Conservation (phyloP, 306 rosid species). For the Sindora glabra region DNA sequence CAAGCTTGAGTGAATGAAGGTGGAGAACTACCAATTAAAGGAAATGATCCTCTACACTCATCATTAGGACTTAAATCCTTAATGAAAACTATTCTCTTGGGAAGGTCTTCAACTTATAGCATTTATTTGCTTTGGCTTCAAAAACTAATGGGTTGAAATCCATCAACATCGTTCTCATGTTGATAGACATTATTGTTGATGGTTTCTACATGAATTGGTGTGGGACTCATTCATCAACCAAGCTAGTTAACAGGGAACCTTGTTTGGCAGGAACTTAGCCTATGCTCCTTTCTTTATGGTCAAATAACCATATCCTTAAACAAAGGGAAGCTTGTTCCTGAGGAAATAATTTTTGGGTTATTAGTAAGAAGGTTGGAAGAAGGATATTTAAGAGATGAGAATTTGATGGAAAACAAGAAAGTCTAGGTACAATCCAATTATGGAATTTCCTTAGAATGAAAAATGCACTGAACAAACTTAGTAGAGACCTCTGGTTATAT, state of each 20-base stretch:
- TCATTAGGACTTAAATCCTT: no score
- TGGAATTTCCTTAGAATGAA: constrained; percentile 20
- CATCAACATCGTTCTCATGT: no score
- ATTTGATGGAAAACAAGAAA: constrained; percentile 33
- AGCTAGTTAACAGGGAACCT: constrained; percentile 75
- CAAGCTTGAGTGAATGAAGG: no score
- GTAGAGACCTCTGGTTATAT: constrained; percentile 73
- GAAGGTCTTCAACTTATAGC: no score
- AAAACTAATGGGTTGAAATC: no score
- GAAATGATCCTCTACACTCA: no score
- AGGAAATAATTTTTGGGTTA: constrained; percentile 63
- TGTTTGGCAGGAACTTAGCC: constrained; percentile 81
- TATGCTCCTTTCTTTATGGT: constrained; percentile 71
- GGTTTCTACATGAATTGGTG: no score
- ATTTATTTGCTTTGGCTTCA: no score
- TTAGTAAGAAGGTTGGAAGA: constrained; percentile 73
- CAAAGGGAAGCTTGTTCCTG: constrained; percentile 66
- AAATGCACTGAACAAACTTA: constrained; percentile 48
- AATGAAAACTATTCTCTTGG: no score
- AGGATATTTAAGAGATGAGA: constrained; percentile 61
- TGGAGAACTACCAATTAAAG: no score
- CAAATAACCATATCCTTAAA: constrained; percentile 76
- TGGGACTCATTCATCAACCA: no score
- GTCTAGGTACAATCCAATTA: constrained; percentile 11
- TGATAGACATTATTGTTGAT: no score